These are phyloP conservation scores for Combretum micranthum DNA, from an alignment of 345 rosid genomes.

Conservation along the genomic window DNA sequence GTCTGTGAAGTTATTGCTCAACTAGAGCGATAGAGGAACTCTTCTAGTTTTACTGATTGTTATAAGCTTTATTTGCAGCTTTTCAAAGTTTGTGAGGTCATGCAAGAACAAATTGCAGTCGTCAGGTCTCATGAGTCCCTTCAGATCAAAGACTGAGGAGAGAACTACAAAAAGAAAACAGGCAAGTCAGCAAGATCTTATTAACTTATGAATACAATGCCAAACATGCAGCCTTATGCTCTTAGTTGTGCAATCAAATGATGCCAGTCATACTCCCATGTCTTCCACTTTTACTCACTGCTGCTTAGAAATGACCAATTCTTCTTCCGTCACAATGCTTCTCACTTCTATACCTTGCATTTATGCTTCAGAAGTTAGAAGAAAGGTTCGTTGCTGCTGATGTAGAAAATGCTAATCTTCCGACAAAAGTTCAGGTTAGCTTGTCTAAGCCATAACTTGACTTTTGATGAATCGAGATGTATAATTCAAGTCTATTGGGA, in stretches of 20 bases:
- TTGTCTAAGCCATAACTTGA: background rate
- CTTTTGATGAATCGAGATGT: too few relatives aligned
- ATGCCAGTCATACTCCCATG: too few relatives aligned
- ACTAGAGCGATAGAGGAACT: slow-evolving; percentile 1
- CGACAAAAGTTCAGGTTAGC: slow-evolving; percentile 36
- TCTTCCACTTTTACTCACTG: background rate
- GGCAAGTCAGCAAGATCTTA: slow-evolving; percentile 35
- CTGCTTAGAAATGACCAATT: too few relatives aligned
- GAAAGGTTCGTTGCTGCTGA: slow-evolving; percentile 60
- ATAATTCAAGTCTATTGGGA: too few relatives aligned
- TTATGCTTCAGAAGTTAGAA: slow-evolving; percentile 55
- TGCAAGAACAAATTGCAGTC: slow-evolving; percentile 57
- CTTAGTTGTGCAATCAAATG: too few relatives aligned
- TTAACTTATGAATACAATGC: background rate
- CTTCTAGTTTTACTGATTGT: slow-evolving; percentile 11
- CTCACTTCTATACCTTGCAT: slow-evolving; percentile 2
- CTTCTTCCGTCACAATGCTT: too few relatives aligned
- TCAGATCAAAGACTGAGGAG: slow-evolving; percentile 67
- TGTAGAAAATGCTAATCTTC: slow-evolving; percentile 33
- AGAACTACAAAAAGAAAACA: slow-evolving; percentile 76
- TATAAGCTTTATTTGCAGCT: slow-evolving; percentile 31
- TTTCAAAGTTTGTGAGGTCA: slow-evolving; percentile 42
- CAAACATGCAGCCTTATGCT: too few relatives aligned
- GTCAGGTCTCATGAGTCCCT: slow-evolving; percentile 57
- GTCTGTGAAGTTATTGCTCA: background rate